Percentiles rank a stretch among this genome's conserved stretches.
Conservation (phyloP, 495 filamentous ascomycete species). For the Tuber indicum region DNA sequence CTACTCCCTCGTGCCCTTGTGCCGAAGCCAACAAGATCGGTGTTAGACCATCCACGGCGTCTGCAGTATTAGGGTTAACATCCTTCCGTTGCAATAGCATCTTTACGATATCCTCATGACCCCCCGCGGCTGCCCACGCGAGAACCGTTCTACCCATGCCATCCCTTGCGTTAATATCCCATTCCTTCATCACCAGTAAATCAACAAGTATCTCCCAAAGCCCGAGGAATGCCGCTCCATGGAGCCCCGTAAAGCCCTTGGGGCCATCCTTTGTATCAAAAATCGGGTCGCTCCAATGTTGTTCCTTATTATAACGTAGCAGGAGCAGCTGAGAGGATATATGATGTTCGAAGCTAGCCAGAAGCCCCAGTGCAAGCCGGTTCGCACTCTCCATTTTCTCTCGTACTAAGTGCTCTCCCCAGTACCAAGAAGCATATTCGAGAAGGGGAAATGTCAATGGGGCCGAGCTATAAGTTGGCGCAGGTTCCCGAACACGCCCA, state of each 20-base stretch:
- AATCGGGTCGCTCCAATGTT: background rate
- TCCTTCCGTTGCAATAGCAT: background rate
- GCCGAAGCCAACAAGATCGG: background rate
- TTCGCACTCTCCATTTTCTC: background rate
- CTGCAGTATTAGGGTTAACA: background rate
- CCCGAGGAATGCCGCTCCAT: background rate
- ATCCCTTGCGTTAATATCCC: background rate
- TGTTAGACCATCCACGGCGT: background rate
- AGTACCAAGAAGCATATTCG: background rate
- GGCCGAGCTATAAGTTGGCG: background rate
- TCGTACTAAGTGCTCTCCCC: too few species aligned
- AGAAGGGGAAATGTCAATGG: background rate
- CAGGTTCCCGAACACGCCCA: background rate
- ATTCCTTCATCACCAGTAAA: background rate
- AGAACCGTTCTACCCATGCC: background rate
- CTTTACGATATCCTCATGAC: background rate
- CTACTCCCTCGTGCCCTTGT: background rate
- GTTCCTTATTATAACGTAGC: background rate
- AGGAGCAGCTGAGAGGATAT: background rate
- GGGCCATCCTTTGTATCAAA: background rate
- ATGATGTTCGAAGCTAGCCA: background rate
- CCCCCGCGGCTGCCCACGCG: background rate
- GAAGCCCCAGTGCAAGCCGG: background rate
- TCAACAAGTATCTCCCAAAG: accelerated
- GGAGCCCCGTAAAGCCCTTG: background rate